phyloP scores from a whole-genome alignment of 2,329 filamentous ascomycete species.

The Lasiodiplodia citricola region DNA sequence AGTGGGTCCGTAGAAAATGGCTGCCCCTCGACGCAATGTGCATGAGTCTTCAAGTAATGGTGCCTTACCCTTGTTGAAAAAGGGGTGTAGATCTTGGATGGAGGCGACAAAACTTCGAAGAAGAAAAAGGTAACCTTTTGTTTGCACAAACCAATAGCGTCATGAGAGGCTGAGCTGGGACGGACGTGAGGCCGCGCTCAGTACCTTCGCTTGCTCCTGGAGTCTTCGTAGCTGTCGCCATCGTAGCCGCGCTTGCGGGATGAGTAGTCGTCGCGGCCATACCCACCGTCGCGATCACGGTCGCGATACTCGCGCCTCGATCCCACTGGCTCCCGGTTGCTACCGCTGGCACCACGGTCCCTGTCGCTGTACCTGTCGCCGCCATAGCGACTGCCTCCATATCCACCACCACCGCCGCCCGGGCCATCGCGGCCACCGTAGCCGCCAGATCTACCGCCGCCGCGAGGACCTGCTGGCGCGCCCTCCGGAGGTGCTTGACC shows the following conservation, averaged over 20 bases:
- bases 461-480: slow-evolving; percentile 55
- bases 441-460: slow-evolving; percentile 41
- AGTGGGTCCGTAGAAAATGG: not conserved
- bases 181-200: slow-evolving; percentile 7
- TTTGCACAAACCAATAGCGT: slow-evolving; percentile 25
- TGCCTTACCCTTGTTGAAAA: slow-evolving; percentile 27
- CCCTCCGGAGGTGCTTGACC: slow-evolving; percentile 49
- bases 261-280: slow-evolving; percentile 51
- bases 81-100: slow-evolving; percentile 12
- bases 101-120: slow-evolving; percentile 15
- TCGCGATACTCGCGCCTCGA: slow-evolving; percentile 65
- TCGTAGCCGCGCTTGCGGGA: slow-evolving; percentile 67
- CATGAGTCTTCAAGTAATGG: slow-evolving; percentile 10
- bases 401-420: slow-evolving; percentile 38
- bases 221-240: slow-evolving; percentile 79
- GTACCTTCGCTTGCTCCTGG: slow-evolving; percentile 65
- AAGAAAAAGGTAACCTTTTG: slow-evolving; percentile 27
- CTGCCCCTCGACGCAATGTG: not conserved
- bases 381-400: slow-evolving; percentile 51
- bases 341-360: slow-evolving; percentile 63
- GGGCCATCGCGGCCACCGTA: slow-evolving; percentile 30
- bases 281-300: slow-evolving; percentile 26
- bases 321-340: slow-evolving; percentile 84
- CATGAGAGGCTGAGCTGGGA: slow-evolving; percentile 17
- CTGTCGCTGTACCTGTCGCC: slow-evolving; percentile 38